phyloP scores from a whole-genome alignment of 306 rosid genomes.

The Quercus glauca region DNA sequence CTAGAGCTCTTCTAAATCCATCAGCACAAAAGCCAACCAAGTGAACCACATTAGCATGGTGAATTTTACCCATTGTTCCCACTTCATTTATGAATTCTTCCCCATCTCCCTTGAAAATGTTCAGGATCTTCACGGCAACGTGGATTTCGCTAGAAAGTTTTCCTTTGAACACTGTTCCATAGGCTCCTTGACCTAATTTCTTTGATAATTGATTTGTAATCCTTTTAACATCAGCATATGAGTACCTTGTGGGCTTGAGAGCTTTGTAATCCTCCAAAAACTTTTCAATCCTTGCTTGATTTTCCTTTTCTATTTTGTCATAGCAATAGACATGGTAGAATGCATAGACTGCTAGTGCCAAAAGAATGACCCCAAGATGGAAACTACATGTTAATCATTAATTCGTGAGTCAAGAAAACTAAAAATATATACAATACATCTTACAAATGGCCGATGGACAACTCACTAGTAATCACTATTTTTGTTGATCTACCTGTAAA shows the following conservation, averaged over 20 bases:
- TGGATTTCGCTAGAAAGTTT: not conserved
- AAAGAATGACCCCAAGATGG: not conserved
- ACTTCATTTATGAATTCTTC: not conserved
- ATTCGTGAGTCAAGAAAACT: no score
- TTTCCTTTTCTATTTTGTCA: no score
- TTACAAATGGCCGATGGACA: not conserved
- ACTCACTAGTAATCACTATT: not conserved
- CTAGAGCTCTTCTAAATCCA: conserved; percentile 22
- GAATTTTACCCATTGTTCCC: not conserved
- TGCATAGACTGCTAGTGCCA: not conserved
- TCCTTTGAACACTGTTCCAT: not conserved
- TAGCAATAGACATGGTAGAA: no score
- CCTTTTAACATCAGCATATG: conserved; percentile 27
- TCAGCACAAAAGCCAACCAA: conserved; percentile 28
- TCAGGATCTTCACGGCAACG: not conserved
- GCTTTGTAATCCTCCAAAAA: conserved; percentile 25
- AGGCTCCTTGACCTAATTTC: not conserved
- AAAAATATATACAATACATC: no score
- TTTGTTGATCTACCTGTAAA: not conserved
- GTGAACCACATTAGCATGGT: not conserved
- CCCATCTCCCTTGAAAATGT: not conserved
- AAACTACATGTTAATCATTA: no score
- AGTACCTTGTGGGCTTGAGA: conserved; percentile 24
- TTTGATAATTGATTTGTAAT: not conserved
- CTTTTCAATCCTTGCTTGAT: conserved; percentile 14